Conservation (phyloP, 2,329 filamentous ascomycete genomes). For the Thielaviopsis punctulata region DNA sequence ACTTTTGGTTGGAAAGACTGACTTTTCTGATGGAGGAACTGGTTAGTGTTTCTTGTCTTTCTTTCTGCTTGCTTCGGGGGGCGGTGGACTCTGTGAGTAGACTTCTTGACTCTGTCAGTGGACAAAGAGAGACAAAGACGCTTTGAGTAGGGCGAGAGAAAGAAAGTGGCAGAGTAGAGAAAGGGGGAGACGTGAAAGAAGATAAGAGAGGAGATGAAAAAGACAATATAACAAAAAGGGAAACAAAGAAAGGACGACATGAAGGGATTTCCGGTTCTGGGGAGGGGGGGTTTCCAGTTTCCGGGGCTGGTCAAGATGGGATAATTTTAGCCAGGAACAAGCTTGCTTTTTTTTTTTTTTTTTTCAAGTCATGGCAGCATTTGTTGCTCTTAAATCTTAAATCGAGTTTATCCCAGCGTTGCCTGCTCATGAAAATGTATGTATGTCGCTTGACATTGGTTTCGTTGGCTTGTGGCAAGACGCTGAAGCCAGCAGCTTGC, state of each 20-base stretch:
- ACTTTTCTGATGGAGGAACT: too few relatives aligned
- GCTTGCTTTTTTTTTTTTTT: background rate
- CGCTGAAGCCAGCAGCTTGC: background rate
- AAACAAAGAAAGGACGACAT: background rate
- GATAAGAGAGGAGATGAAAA: background rate
- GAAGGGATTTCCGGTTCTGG: background rate
- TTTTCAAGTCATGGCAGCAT: background rate
- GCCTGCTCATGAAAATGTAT: too few relatives aligned
- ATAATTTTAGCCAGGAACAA: background rate
- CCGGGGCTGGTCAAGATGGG: too few relatives aligned
- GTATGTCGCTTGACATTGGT: too few relatives aligned
- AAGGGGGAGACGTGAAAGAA: background rate
- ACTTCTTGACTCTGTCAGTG: too few relatives aligned
- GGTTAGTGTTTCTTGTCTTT: too few relatives aligned
- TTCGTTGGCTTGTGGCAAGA: background rate
- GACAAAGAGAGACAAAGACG: too few relatives aligned
- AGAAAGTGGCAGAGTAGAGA: conserved; percentile 8
- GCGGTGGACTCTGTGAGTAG: too few relatives aligned
- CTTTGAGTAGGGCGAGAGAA: conserved; percentile 10
- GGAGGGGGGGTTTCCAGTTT: too few relatives aligned
- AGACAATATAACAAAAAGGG: background rate
- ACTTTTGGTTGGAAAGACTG: too few relatives aligned
- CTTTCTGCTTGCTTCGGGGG: too few relatives aligned
- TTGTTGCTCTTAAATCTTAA: background rate
- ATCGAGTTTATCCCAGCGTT: background rate